phyloP scores from a whole-genome alignment of 441 rosid species.

The Erodium trifolium region DNA sequence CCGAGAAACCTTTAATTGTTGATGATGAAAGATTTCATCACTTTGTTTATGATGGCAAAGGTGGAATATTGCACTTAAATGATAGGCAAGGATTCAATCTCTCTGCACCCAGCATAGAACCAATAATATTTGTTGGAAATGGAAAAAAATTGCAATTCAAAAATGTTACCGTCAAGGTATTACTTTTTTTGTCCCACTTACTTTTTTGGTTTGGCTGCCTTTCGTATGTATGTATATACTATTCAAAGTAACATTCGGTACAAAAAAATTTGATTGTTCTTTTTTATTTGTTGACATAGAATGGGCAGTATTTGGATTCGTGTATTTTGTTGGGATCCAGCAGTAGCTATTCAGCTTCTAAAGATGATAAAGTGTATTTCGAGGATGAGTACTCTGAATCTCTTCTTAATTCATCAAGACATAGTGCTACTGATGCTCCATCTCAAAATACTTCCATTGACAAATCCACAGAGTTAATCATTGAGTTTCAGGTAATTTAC shows the following conservation, averaged over 20 bases:
- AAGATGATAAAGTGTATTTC: slow-evolving; percentile 56
- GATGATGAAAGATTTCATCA: slow-evolving; percentile 70
- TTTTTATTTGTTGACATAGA: slow-evolving; percentile 33
- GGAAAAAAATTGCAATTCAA: slow-evolving; percentile 75
- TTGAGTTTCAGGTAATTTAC: slow-evolving; percentile 73
- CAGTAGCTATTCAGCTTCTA: slow-evolving; percentile 70
- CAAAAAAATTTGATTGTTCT: not conserved
- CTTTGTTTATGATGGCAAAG: slow-evolving; percentile 86
- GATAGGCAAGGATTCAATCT: slow-evolving; percentile 62
- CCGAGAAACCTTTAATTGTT: slow-evolving; percentile 72
- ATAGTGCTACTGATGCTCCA: slow-evolving; percentile 27
- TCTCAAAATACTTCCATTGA: slow-evolving; percentile 39
- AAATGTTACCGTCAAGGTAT: slow-evolving; percentile 82
- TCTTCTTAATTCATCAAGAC: slow-evolving; percentile 28
- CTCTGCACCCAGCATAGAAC: slow-evolving; percentile 58
- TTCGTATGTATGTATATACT: not conserved
- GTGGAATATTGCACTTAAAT: slow-evolving; percentile 63
- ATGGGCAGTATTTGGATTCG: slow-evolving; percentile 84
- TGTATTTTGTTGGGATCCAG: slow-evolving; percentile 71
- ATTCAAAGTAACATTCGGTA: slow-evolving; percentile 6
- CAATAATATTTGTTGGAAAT: slow-evolving; percentile 68
- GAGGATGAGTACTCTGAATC: slow-evolving; percentile 45
- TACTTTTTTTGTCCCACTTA: slow-evolving; percentile 1
- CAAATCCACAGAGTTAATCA: slow-evolving; percentile 49
- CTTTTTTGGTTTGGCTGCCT: slow-evolving; percentile 11